Base-by-base conservation (phyloP, 225 moss, liverwort and hornwort genomes). In the Polytrichum commune region DNA sequence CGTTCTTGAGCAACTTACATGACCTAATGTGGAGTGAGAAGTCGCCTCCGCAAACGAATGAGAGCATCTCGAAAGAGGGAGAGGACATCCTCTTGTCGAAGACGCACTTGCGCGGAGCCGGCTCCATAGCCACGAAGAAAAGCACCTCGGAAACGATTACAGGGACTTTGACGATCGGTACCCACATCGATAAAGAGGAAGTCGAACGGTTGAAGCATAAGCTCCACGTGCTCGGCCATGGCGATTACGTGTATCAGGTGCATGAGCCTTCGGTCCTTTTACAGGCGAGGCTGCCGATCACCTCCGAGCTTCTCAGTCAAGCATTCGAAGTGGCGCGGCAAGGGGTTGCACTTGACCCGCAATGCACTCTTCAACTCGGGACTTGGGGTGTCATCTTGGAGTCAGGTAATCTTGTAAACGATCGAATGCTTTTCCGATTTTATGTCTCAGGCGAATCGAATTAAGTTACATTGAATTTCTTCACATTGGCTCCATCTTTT, bases 321-420 rank as follows among this genome's bases (percentile, higher is more conserved):
- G 77, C 87, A 8, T 81, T 84, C 23, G 87, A 81, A 22, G 69
- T 88, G 16, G 87, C 77, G 27, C 69, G 73, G n/a, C 61, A 70
- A 4, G 81, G 81, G 8, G 20, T 84, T 20, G 73, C 74, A 3
- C 73, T 88, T 7, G 87, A 88, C 58, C 67, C 69, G 1, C 75
- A 38, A 4, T 79, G 84, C 0, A 82, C 87, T 68, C 54, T 88
- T 54, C 87, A 88, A 23, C 77, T 88, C 2, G 87, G 84, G 3
- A 84, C 79, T 76, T 88, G 73, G 72, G 84, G 84, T 5, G 38
- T 88, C 53, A 88, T 88, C 18, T 75, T 88, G 84, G 70, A 79
- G 46, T 77, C 74, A 79, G 87, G 87, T 82, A 27, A 46, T 13
- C 46, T 16, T 46, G 13, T 10, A 46, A 46, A 46, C 46, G 46